A percentile compares a stretch with the other conserved stretches of the same genome.
phyloP scores from a whole-genome alignment of 176 grass and related monocot genomes.

The Eleusine coracana region DNA sequence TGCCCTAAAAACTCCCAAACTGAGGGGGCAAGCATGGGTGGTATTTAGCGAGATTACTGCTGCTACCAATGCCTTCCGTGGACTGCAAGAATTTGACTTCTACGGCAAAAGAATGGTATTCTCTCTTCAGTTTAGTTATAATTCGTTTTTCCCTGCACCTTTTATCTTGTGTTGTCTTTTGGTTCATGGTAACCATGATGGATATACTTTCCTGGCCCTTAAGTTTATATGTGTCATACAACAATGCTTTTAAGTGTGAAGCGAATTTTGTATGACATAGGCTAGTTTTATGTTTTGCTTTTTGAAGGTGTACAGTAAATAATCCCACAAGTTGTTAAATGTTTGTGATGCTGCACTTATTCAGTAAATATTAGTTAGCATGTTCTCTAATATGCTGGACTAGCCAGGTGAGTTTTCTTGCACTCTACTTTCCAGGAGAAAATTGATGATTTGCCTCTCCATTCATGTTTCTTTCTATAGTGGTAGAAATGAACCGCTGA shows the following conservation, averaged over 20 bases:
- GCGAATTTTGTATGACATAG: background rate
- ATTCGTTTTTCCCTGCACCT: background rate
- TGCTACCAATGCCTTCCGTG: conserved; percentile 88
- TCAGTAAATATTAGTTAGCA: background rate
- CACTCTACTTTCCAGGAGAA: background rate
- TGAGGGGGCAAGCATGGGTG: conserved; percentile 97
- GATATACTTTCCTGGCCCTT: background rate
- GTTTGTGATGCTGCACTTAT: background rate
- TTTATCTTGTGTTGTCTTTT: background rate
- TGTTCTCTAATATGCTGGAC: background rate
- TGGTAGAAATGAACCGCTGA: background rate
- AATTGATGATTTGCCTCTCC: background rate
- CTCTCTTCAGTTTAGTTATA: conserved; percentile 21
- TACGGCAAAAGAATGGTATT: conserved; percentile 90
- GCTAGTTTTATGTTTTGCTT: conserved; percentile 7
- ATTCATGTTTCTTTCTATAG: background rate
- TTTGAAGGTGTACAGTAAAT: background rate
- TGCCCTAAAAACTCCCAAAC: conserved; percentile 84
- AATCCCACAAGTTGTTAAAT: background rate
- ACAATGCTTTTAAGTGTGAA: background rate
- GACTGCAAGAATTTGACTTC: conserved; percentile 92
- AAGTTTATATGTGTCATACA: conserved; percentile 5
- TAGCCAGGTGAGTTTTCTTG: background rate
- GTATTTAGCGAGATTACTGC: conserved; percentile 89
- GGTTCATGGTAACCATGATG: conserved; percentile 1